Base-by-base conservation (phyloP, 495 filamentous ascomycete species). In the Corynascus novoguineensis region DNA sequence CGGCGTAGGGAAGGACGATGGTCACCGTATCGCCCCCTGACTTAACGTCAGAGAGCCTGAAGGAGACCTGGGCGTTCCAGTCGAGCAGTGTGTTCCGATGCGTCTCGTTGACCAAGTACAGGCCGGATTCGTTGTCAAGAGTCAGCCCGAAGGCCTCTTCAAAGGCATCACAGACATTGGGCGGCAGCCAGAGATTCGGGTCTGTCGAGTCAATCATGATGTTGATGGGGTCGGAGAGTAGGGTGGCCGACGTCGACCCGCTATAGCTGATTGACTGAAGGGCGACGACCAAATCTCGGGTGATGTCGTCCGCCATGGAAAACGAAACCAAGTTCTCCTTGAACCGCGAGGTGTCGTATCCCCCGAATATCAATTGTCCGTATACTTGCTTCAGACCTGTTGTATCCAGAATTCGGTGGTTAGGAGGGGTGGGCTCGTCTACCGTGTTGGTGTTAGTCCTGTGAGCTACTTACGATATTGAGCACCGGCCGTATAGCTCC, bases 141-240 rank as follows among this genome's bases (percentile, higher is more conserved):
- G 40, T 24, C 40, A 44, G 21, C 5, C 40, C 40, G 40, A 44
- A 44, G 6, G 40, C 40, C 40, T 44, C 6, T 12, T 44, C 40
- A 14, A 44, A 44, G 4, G 40, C 40, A 24, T 22, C 21, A 9
- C 40, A 44, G 1, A 44, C 40, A 10, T 44, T 22, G 5, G 40
- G 6, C 15, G 40, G 40, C 8, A 44, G 40, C 40, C 40, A 44
- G 19, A 44, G 40, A 22, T 44, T 24, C 3, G 40, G 40, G 40
- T 44, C 40, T 44, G 40, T 44, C 40, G 40, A 44, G 19, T 44
- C 40, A 22, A 44, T 44, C 40, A 44, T 44, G 40, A 44, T 44
- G 17, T 44, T 14, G 40, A 44, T 44, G 19, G 40, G 14, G 6
- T 24, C 12, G 19, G 40, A 44, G 40, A 44, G 40, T 8, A 44